Base-by-base conservation (phyloP, 371 early-diverging fungal genomes). In the Amoeboaphelidium protococcarum region DNA sequence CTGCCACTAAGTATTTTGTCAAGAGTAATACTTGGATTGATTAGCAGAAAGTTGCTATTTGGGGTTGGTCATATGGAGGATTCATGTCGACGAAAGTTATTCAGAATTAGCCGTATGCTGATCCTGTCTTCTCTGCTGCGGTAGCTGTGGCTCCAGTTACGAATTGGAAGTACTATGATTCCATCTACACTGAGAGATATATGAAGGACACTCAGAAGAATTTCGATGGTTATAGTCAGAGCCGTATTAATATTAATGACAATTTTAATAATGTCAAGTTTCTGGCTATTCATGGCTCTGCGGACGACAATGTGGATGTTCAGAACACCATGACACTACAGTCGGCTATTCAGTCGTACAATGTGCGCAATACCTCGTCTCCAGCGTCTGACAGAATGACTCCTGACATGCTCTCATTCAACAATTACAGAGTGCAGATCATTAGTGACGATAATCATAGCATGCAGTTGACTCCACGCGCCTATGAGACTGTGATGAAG, bases 41-140 rank as follows among this genome's bases (percentile, higher is more conserved):
- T 58, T 54, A 67, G 1, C 58, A 66, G 13, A 62, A 74, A 21
- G 67, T 92, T n/a, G 91, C 80, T 23, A 79, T 96, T 43, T 92
- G 92, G 95, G 96, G 96, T 22, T 92, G 94, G 84, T 83, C 83
- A 3, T 95, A 79, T 58, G 96, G 96, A 45, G 96, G 92, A 1
- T 94, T 76, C 52, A 61, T 82, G 63, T 74, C 90, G 0, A 51
- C 76, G 44, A 86, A 88, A 52, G 68, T 78, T 0, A 66, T 91
- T 27, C 94, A 95, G 61, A 66, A 75, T 2, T 65, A 85, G 55
- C 66, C 73, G 26, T 78, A 79, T n/a, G n/a, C n/a, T n/a, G n/a
- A n/a, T n/a, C n/a, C n/a, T 13, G 67, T 84, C 1, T 85, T 92
- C 58, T 61, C 62, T 41, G 64, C 76, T 0, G 94, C 80, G 3